Percentiles rank a stretch among this genome's conserved stretches.
Evolutionary conservation across 164 flowering plant species (phyloP).

Genomic region (Magnolia kwangsiensis): DNA sequence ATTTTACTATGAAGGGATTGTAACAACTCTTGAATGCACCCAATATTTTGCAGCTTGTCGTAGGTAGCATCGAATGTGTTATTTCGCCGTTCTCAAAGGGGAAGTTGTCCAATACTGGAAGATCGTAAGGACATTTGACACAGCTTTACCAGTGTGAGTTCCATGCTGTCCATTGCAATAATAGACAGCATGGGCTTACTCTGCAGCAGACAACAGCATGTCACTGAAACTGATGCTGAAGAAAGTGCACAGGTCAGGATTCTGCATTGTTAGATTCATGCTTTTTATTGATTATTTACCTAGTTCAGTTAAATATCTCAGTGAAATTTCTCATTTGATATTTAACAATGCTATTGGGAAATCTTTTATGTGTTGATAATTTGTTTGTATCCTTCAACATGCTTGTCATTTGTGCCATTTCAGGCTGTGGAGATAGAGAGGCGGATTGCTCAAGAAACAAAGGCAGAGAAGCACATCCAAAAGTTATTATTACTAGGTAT

Average conservation of each 20-base stretch:
- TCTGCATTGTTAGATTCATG: background rate
- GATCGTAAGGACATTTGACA: conserved; percentile 4
- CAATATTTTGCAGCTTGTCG: background rate
- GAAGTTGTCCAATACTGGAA: background rate
- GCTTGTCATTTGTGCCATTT: conserved; percentile 9
- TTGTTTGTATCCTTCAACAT: background rate
- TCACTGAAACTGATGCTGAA: conserved; percentile 56
- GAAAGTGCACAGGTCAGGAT: conserved; percentile 75
- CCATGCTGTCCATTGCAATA: conserved; percentile 46
- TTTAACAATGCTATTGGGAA: background rate
- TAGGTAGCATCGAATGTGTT: conserved; percentile 4
- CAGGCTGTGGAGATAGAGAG: conserved; percentile 96
- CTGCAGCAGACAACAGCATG: conserved; percentile 67
- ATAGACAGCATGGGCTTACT: conserved; percentile 71
- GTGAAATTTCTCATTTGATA: background rate
- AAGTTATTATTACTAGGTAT: conserved; percentile 89
- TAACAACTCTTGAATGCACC: background rate
- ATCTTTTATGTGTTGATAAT: background rate
- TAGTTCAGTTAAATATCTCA: background rate
- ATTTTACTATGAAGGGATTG: background rate
- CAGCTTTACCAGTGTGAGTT: conserved; percentile 24
- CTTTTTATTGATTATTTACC: background rate
- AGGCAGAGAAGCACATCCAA: conserved; percentile 92
- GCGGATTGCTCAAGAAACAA: conserved; percentile 88
- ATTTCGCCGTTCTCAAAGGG: background rate